These are phyloP conservation scores for Vitellaria paradoxa DNA, from an alignment of 179 eudicot species.

Conservation along the genomic window DNA sequence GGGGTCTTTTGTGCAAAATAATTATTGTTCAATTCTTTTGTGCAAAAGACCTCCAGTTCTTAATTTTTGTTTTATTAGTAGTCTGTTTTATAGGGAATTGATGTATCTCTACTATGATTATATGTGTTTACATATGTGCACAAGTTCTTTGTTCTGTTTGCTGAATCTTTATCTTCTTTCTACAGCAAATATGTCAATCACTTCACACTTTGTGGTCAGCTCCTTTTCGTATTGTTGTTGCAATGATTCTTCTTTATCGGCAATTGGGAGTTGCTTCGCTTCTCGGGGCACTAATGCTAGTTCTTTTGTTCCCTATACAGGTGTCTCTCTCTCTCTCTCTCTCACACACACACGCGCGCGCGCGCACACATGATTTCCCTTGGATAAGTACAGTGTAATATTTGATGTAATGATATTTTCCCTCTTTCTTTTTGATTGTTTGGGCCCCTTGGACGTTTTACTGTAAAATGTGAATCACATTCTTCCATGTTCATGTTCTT, in stretches of 20 bases:
- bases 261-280: slow-evolving; percentile 90
- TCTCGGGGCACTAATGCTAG: slow-evolving; percentile 73
- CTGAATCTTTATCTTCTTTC: slow-evolving; percentile 15
- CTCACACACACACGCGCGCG: neutral
- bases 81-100: neutral
- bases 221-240: slow-evolving; percentile 84
- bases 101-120: neutral
- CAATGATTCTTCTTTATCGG: slow-evolving; percentile 77
- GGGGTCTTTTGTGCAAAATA: too few species aligned
- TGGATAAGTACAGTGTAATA: neutral
- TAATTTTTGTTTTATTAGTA: neutral
- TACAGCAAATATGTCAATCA: slow-evolving; percentile 87
- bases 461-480: neutral
- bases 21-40: too few species aligned
- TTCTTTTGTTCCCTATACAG: slow-evolving; percentile 84
- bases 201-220: slow-evolving; percentile 97
- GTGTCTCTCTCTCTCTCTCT: slow-evolving; percentile 34
- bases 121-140: neutral
- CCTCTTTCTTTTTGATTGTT: neutral
- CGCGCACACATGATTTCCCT: neutral
- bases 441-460: neutral
- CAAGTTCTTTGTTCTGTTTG: neutral
- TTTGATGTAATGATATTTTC: neutral
- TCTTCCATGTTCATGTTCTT: neutral
- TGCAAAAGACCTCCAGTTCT: too few species aligned